Conservation (phyloP, 345 rosid genomes). For the Fremontodendron californicum region DNA sequence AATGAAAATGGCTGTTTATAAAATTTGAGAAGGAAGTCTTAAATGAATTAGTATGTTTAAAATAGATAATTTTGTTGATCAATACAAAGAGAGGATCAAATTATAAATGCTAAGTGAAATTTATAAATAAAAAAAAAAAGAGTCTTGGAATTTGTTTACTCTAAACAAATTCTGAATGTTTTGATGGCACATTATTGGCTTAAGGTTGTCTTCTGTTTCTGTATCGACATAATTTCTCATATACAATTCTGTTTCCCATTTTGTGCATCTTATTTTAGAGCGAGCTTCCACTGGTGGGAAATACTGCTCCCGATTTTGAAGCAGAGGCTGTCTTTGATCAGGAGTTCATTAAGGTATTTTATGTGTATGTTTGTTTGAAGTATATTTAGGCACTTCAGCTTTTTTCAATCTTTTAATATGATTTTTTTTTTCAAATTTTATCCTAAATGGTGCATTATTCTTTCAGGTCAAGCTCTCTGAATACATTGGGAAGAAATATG, state of each 20-base stretch:
- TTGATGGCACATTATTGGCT: not conserved
- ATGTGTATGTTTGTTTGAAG: not conserved
- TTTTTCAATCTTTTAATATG: not conserved
- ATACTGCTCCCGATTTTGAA: constrained; percentile 81
- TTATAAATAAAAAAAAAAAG: too few species aligned
- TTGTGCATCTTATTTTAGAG: constrained; percentile 33
- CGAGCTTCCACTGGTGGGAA: constrained; percentile 87
- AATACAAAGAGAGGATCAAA: not conserved
- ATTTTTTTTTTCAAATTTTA: not conserved
- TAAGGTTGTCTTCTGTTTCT: not conserved
- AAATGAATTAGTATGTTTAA: not conserved
- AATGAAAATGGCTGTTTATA: not conserved
- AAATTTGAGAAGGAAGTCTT: not conserved
- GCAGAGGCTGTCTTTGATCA: constrained; percentile 98
- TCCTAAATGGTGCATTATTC: constrained; percentile 6
- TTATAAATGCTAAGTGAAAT: not conserved
- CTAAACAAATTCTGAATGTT: not conserved
- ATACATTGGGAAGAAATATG: constrained; percentile 95
- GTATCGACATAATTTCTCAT: not conserved
- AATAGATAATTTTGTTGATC: not conserved
- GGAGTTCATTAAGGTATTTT: constrained; percentile 80
- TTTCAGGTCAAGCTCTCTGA: constrained; percentile 93
- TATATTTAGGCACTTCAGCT: not conserved
- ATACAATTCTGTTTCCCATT: not conserved
- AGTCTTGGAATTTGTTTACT: not conserved